These are phyloP conservation scores for Gaeumannomyces tritici DNA, from an alignment of 2,329 filamentous ascomycete genomes.

Conservation along the genomic window DNA sequence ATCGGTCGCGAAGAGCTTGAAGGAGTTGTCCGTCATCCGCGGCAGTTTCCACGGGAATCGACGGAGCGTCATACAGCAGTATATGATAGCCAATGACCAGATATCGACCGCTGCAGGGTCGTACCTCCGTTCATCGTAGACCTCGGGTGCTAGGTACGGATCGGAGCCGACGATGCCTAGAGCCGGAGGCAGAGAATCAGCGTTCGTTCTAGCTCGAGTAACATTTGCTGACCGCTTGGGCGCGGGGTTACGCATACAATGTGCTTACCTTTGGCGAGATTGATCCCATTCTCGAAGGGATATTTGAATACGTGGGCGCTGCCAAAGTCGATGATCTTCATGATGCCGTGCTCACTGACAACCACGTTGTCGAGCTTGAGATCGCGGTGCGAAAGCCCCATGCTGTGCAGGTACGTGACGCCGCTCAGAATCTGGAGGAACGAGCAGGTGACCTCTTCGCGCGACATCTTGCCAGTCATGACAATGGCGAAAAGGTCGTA, in stretches of 20 bases:
- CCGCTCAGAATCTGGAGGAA: conserved; percentile 93
- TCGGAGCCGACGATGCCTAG: conserved; percentile 68
- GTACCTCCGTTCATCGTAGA: conserved; percentile 89
- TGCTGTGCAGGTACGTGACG: conserved; percentile 87
- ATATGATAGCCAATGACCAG: conserved; percentile 97
- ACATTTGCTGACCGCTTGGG: too few relatives aligned
- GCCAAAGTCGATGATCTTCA: conserved; percentile 99
- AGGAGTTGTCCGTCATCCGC: conserved; percentile 84
- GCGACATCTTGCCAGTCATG: conserved; percentile 96
- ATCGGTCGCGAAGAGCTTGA: conserved; percentile 80
- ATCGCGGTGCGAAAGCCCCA: conserved; percentile 91
- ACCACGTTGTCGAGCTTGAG: conserved; percentile 97
- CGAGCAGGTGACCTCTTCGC: conserved; percentile 81
- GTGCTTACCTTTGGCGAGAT: conserved; percentile 65
- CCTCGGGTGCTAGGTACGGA: conserved; percentile 92
- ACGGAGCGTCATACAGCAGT: conserved; percentile 94
- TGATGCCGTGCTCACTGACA: conserved; percentile 89
- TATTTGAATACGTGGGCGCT: conserved; percentile 96
- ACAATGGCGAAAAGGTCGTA: conserved; percentile 96
- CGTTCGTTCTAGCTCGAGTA: not conserved
- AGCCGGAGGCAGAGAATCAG: not conserved
- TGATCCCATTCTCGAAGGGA: conserved; percentile 86
- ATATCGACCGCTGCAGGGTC: conserved; percentile 91
- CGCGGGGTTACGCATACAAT: not conserved
- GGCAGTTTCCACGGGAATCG: conserved; percentile 97